Evolutionary conservation across 169 alveolate species (phyloP).

Genomic region (Plasmodium adleri): DNA sequence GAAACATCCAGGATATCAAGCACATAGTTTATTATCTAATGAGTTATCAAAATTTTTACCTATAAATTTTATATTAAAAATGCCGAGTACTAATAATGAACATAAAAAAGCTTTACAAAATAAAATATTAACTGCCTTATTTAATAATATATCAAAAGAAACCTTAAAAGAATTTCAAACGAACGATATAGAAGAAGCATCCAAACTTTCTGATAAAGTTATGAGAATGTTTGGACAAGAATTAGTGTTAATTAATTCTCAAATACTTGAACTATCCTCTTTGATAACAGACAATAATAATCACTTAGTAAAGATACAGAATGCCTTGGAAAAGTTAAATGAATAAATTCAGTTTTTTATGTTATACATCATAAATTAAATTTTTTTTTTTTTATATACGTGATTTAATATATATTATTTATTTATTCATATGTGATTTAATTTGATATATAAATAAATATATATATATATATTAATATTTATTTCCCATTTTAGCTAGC

Average conservation of each 20-base stretch:
- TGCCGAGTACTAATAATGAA: slow-evolving; percentile 76
- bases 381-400: slow-evolving; percentile 7
- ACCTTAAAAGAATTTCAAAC: slow-evolving; percentile 22
- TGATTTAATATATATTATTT: slow-evolving; percentile 1
- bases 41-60: slow-evolving; percentile 69
- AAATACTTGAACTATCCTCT: slow-evolving; percentile 51
- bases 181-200: slow-evolving; percentile 51
- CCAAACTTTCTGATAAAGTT: slow-evolving; percentile 62
- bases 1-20: slow-evolving; percentile 30
- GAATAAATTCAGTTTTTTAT: slow-evolving; percentile 5
- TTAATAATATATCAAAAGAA: slow-evolving; percentile 48
- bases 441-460: background rate
- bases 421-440: background rate
- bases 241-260: slow-evolving; percentile 62
- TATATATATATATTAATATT: background rate
- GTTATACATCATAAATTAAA: background rate
- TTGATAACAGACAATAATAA: slow-evolving; percentile 67
- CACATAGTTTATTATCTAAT: slow-evolving; percentile 72
- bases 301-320: slow-evolving; percentile 31
- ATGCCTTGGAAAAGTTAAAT: slow-evolving; percentile 25
- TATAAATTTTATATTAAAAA: slow-evolving; percentile 63
- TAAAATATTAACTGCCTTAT: slow-evolving; percentile 42
- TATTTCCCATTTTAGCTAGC: background rate
- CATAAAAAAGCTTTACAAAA: slow-evolving; percentile 56
- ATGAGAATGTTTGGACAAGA: slow-evolving; percentile 77